A percentile compares a stretch with the other conserved stretches of the same genome.
phyloP scores from a whole-genome alignment of 148 eudicot genomes.

The Silene conica region DNA sequence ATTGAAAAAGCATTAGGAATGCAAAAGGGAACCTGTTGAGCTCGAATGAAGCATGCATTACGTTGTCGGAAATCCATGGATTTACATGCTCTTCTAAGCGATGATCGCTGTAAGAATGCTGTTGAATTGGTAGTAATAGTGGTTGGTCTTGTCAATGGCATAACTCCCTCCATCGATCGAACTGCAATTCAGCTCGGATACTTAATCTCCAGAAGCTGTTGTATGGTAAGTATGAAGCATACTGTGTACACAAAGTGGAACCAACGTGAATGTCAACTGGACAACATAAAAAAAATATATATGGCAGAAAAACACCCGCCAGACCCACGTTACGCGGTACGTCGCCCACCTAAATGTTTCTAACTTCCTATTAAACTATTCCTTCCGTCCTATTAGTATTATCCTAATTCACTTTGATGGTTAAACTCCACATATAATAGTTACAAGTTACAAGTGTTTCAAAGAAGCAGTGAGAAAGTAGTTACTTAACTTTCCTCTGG shows the following conservation, averaged over 20 bases:
- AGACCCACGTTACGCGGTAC: not conserved
- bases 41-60: constrained; percentile 32
- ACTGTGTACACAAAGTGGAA: not conserved
- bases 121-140: constrained; percentile 21
- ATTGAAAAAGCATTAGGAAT: not conserved
- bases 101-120: constrained; percentile 26
- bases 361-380: no score
- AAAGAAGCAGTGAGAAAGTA: no score
- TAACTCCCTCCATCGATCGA: constrained; percentile 34
- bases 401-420: no score
- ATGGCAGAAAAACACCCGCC: not conserved
- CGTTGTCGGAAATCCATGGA: constrained; percentile 24
- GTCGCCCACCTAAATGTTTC: not conserved
- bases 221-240: not conserved
- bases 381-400: no score
- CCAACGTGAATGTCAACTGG: not conserved
- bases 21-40: constrained; percentile 47
- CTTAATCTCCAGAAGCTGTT: not conserved
- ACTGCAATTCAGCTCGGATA: constrained; percentile 7
- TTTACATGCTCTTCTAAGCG: constrained; percentile 2
- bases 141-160: constrained; percentile 21
- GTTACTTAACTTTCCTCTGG: no score
- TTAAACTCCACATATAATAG: no score
- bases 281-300: not conserved
- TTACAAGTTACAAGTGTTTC: no score